phyloP scores from a whole-genome alignment of 169 alveolate species.

The Blepharisma undulans region DNA sequence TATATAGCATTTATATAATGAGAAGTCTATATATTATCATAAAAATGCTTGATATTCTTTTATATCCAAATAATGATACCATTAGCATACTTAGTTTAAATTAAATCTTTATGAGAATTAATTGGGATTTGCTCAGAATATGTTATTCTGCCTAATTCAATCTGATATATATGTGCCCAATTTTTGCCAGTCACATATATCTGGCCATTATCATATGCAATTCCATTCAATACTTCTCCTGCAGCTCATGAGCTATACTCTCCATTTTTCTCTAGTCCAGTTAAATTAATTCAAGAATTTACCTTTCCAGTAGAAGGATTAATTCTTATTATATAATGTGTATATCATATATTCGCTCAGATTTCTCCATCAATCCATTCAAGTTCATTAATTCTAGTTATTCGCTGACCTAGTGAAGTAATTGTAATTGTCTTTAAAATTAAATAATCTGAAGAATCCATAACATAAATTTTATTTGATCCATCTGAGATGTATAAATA shows the following conservation, averaged over 20 bases:
- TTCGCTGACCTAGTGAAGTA: neutral
- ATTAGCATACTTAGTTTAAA: too few species aligned
- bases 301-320: slow-evolving; percentile 18
- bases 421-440: neutral
- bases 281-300: neutral
- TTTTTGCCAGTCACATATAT: slow-evolving; percentile 31
- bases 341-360: slow-evolving; percentile 33
- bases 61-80: too few species aligned
- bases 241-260: neutral
- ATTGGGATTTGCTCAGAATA: neutral
- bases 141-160: neutral
- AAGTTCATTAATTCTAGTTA: slow-evolving; percentile 15
- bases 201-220: neutral
- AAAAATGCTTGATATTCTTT: too few species aligned
- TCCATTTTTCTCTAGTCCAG: neutral
- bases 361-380: slow-evolving; percentile 36
- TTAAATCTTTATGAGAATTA: neutral
- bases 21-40: too few species aligned
- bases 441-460: neutral
- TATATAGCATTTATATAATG: too few species aligned
- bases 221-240: slow-evolving; percentile 41
- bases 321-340: slow-evolving; percentile 30
- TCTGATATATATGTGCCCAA: slow-evolving; percentile 18
- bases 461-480: neutral
- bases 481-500: slow-evolving; percentile 32